Evolutionary conservation across 495 filamentous ascomycete genomes (phyloP), one percentile per base, ranked within the genome.

Genomic region (Penicillium waksmanii): DNA sequence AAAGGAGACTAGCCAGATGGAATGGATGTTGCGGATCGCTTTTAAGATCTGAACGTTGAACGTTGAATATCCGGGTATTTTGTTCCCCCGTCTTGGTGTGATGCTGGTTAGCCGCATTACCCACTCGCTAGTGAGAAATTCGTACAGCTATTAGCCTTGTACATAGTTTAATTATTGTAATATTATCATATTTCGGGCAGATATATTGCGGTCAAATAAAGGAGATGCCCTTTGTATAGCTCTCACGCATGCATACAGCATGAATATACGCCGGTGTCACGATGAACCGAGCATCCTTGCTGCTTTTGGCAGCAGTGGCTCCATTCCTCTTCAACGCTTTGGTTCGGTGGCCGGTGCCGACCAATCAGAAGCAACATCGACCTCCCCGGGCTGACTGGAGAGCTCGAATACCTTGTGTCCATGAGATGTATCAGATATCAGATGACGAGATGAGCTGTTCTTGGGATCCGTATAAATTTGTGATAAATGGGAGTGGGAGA

Each of bases 281-380:
- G 44, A 48, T 48, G 31, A n/a, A 15, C 35, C 54, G 46, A 57
- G 46, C 17, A 57, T 51, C 55, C 34, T 36, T 57, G 19, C 55
- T 33, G 55, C 46, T 38, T 57, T 51, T 27, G 55, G 35, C 21
- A 8, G 6, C 2, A 2, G 44, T 48, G 44, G 44, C 44, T 48
- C 23, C 31, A 51, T 17, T 31, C 44, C 18, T 46, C 54, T 47
- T 49, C 46, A 35, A n/a, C 25, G 9, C 18, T 57, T 57, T 42
- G 42, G 60, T n/a, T 48, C 44, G 44, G 44, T 25, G 18, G 13
- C 1, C 5, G 6, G 13, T 13, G 35, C 33, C 51, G 18, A 21
- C 51, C 51, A 53, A 53, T 53, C 18, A 53, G 27, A 34, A 13
- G 10, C 15, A n/a, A 9, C 3, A 5, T 4, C 8, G 19, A 2